These are phyloP conservation scores for Aspergillus proliferans DNA, from an alignment of 2,329 filamentous ascomycete species.

Conservation along the genomic window DNA sequence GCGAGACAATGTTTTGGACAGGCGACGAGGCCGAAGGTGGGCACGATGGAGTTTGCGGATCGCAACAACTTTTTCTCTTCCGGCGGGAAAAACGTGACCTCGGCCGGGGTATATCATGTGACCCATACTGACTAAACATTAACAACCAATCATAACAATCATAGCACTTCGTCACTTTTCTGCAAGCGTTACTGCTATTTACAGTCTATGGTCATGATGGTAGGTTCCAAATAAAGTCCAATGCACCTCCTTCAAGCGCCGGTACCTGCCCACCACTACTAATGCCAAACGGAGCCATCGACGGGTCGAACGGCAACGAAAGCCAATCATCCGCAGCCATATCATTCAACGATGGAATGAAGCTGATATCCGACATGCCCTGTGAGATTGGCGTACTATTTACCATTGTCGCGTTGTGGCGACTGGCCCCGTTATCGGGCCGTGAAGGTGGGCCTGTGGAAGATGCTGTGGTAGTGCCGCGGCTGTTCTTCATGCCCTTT, in stretches of 20 bases:
- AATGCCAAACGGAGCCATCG: slow-evolving; percentile 40
- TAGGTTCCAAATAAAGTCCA: slow-evolving; percentile 42
- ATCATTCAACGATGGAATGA: slow-evolving; percentile 24
- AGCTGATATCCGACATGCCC: slow-evolving; percentile 21
- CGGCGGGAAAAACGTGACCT: slow-evolving; percentile 17
- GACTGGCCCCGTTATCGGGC: slow-evolving; percentile 11
- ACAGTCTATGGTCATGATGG: slow-evolving; percentile 13
- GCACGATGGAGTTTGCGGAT: slow-evolving; percentile 8
- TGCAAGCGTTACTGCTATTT: background rate
- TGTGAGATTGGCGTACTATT: slow-evolving; percentile 16
- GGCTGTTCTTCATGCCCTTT: slow-evolving; percentile 20
- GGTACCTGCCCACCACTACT: slow-evolving; percentile 32
- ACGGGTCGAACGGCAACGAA: slow-evolving; percentile 38
- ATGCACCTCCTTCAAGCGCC: slow-evolving; percentile 33
- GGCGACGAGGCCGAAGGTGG: background rate
- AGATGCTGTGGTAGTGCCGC: slow-evolving; percentile 19
- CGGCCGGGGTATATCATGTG: background rate
- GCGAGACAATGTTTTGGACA: background rate
- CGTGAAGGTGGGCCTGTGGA: slow-evolving; percentile 25
- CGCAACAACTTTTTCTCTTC: slow-evolving; percentile 16
- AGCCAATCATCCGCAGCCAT: slow-evolving; percentile 37
- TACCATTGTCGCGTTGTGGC: slow-evolving; percentile 14
- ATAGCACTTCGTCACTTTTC: too few relatives aligned
- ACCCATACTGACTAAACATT: background rate
- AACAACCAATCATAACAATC: too few relatives aligned